Base-by-base conservation (phyloP, 768 basidiomycete species). In the Phaeotremella fagi region DNA sequence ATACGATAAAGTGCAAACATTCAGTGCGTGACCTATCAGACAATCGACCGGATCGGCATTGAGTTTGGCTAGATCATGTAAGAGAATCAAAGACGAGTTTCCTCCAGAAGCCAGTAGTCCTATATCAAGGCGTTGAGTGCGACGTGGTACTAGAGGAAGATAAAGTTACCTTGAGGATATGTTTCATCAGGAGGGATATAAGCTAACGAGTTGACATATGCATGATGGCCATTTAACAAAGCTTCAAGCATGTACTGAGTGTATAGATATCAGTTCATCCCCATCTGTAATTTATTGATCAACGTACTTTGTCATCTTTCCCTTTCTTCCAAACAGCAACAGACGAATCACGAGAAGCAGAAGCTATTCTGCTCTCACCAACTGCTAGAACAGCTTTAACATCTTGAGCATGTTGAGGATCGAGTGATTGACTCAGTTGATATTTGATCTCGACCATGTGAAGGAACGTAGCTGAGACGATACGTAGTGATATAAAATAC, bases 181-280 rank as follows among this genome's bases (percentile, higher is more conserved):
- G 52, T 26, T 6, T 44, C 33, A 16, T 35, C 27, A 5, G 54
- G 12, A 2, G 64, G 63, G 18, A 70, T 58, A 25, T 59, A 53
- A 12, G 66, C 68, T n/a, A 70, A 52, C 9, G 68, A 64, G 50
- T 70, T 70, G 56, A 70, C 66, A 24, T 67, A 70, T 7, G 62
- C 68, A 15, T 60, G 46, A 49, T 70, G 68, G 7, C 68, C 68
- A 20, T 35, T 37, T 9, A 70, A 44, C 6, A 70, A 25, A 14
- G 49, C 43, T 45, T 54, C 43, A 16, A 61, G 54, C 24, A 41
- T 12, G 49, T 59, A 54, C 62, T 64, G 35, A 16, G 50, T 14
- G 24, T 20, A 38, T 6, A 44, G 20, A 14, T 25, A 25, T 50
- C 27, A 29, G 27, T 38, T 22, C 43, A 20, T 22, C 18, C 24